Evolutionary conservation across 1,284 basidiomycete species (phyloP), one percentile per base, ranked within the genome.

Genomic region (Rhizoctonia solani): DNA sequence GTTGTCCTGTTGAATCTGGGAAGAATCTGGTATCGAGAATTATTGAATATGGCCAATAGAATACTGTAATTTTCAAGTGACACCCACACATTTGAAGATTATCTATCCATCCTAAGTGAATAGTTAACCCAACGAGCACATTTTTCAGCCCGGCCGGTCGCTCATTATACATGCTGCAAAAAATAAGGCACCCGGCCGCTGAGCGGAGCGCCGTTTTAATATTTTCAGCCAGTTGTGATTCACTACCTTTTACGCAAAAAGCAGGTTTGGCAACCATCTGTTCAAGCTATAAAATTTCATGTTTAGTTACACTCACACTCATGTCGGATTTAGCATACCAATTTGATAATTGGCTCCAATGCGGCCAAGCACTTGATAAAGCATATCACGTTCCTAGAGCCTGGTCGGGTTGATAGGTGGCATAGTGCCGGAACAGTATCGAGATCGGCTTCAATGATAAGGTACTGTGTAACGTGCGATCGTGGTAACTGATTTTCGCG

Each of bases 81-180:
- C n/a, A 41, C 54, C n/a, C 25, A 55, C 54, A 34, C 23, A 55
- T 14, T 23, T 39, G 32, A 9, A 34, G 13, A 30, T 55, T 34
- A 11, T 41, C 34, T 5, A 25, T 23, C 54, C 54, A 55, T 8
- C 54, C 54, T 21, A 55, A 21, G n/a, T 55, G 54, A 41, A 55
- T 37, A 1, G 41, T 34, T 23, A 21, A 11, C 21, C 41, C 54
- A 19, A 55, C n/a, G 25, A 8, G 8, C 5, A 13, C n/a, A 11
- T n/a, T 5, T 5, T 11, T 4, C 11, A 55, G 54, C 11, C 19
- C 25, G 4, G 54, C 19, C 11, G 30, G 54, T 21, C 21, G 30
- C 54, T 39, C 34, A 9, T 30, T 41, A 34, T 55, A 55, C 37
- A 37, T 34, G 19, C 34, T n/a, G 29, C 54, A 55, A 21, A 55